Percentiles rank a stretch among this genome's conserved stretches.
phyloP scores from a whole-genome alignment of 768 basidiomycete species.

The Termitomyces sp. region DNA sequence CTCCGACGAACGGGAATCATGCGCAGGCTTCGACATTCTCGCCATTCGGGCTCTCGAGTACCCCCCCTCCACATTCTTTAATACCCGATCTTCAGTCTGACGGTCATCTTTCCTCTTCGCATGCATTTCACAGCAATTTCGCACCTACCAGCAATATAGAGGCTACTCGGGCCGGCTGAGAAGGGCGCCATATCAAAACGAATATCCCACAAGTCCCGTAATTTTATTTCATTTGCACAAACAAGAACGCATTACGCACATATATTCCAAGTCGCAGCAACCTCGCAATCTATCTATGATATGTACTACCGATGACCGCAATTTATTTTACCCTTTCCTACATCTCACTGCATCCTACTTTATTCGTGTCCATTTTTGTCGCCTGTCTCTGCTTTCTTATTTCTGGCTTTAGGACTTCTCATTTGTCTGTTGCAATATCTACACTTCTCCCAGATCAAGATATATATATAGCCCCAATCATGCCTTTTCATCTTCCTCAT shows the following conservation, averaged over 20 bases:
- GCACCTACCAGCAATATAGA: constrained; percentile 39
- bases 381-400: constrained; percentile 13
- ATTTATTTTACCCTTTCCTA: constrained; percentile 15
- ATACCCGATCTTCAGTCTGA: constrained; percentile 37
- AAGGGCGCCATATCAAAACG: constrained; percentile 17
- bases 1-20: constrained; percentile 18
- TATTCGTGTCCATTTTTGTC: constrained; percentile 21
- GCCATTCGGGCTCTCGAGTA: constrained; percentile 32
- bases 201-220: constrained; percentile 19
- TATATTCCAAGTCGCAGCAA: constrained; percentile 23
- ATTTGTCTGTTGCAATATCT: constrained; percentile 23
- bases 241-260: constrained; percentile 22
- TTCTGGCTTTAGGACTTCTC: constrained; percentile 18
- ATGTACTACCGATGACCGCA: constrained; percentile 26
- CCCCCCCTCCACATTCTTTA: constrained; percentile 25
- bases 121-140: constrained; percentile 31
- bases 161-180: constrained; percentile 42
- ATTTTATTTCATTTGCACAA: constrained; percentile 22
- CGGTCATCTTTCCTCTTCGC: constrained; percentile 26
- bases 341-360: constrained; percentile 21
- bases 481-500: constrained; percentile 7
- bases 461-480: constrained; percentile 14
- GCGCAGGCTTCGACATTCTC: constrained; percentile 27
- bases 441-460: constrained; percentile 15
- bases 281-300: constrained; percentile 21